These are phyloP conservation scores for Craterostigma plantagineum DNA, from an alignment of 257 asterid species.

Conservation along the genomic window DNA sequence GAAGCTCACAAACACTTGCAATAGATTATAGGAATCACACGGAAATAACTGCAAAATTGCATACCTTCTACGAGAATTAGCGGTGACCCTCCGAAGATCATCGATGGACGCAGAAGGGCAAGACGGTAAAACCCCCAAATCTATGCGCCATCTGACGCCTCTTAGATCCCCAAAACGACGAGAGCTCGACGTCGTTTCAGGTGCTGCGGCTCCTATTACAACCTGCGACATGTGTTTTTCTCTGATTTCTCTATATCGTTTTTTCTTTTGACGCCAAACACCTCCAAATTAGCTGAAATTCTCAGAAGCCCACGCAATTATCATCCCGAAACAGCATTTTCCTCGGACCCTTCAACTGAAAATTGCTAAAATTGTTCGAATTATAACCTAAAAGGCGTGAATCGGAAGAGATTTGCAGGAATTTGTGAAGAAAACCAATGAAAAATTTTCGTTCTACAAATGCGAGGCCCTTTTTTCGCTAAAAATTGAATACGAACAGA, in stretches of 20 bases:
- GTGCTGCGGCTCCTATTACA: slow-evolving; percentile 6
- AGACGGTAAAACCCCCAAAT: slow-evolving; percentile 83
- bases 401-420: no score
- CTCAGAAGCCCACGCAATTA: no score
- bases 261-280: no score
- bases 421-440: no score
- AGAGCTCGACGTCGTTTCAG: slow-evolving; percentile 20
- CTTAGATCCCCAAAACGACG: slow-evolving; percentile 46
- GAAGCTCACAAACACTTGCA: neutral
- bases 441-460: no score
- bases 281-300: no score
- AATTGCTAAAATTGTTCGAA: no score
- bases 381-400: no score
- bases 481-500: no score
- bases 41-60: neutral
- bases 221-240: slow-evolving; percentile 11
- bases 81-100: slow-evolving; percentile 78
- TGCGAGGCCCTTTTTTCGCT: no score
- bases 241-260: neutral
- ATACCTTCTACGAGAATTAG: slow-evolving; percentile 87
- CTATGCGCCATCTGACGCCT: slow-evolving; percentile 89
- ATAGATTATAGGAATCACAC: neutral
- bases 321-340: no score
- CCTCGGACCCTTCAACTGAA: no score
- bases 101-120: slow-evolving; percentile 46